These are phyloP conservation scores for Lentinula sp. DNA, from an alignment of 768 basidiomycete species.

Conservation along the genomic window DNA sequence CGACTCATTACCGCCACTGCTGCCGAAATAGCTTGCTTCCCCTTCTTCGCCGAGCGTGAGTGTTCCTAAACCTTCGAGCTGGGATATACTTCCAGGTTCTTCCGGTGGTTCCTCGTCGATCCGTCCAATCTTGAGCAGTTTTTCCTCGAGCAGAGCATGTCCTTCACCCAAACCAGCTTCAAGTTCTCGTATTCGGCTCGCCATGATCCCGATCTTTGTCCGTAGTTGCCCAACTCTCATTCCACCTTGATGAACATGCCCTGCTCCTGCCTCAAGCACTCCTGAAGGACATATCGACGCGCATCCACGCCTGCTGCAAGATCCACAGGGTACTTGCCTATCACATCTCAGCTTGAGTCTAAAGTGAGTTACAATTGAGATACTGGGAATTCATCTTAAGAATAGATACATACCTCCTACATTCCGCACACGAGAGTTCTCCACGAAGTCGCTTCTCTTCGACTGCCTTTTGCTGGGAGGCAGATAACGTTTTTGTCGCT, in stretches of 20 bases:
- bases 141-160: conserved; percentile 3
- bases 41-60: conserved; percentile 4
- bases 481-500: not conserved
- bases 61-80: conserved; percentile 1
- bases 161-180: conserved; percentile 4
- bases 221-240: conserved; percentile 3
- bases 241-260: conserved; percentile 2
- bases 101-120: conserved; percentile 1
- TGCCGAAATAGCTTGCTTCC: conserved; percentile 5
- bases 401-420: not conserved
- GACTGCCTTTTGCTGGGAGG: not conserved
- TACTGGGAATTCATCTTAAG: not conserved
- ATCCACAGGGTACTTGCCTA: not conserved
- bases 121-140: not conserved
- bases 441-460: conserved; percentile 2
- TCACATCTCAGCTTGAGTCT: conserved; percentile 3
- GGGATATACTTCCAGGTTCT: not conserved
- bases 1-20: conserved; percentile 1
- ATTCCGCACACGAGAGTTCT: not conserved
- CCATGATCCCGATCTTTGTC: conserved; percentile 1
- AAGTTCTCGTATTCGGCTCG: not conserved
- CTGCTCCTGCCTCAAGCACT: conserved; percentile 1
- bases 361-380: not conserved
- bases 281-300: conserved; percentile 4
- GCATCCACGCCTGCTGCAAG: conserved; percentile 1